Base-by-base conservation (phyloP, 2,329 filamentous ascomycete genomes). In the Colletotrichum melonis region DNA sequence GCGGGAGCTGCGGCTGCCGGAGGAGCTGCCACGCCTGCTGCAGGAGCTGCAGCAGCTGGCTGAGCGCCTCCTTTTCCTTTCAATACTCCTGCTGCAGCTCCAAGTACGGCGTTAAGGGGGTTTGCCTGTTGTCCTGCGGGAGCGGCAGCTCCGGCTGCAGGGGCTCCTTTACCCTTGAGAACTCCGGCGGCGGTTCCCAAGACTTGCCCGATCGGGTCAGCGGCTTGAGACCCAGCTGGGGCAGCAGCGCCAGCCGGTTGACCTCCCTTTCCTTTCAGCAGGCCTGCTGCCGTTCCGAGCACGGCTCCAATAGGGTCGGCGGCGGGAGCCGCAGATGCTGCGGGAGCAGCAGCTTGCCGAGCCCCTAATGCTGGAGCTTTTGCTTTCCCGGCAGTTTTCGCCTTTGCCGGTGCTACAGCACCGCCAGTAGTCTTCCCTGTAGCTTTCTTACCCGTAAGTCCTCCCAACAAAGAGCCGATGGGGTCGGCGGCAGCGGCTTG, bases 201-300 rank as follows among this genome's bases (percentile, higher is more conserved):
- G 6, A 72, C 69, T 9, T 66, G 28, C 7, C 42, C 55, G 7
- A 72, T 35, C 0, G 69, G 69, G 16, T 69, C 59, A 1, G 69
- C 66, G 7, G 69, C 69, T 69, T 72, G 66, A 4, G 58, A 58
- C 14, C 69, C 69, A 9, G 69, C 69, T 2, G 69, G 69, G 16
- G 69, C 69, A 6, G 69, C 65, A 4, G 69, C 69, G 35, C 66
- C 69, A 57, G 69, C 69, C 19, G 69, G 69, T n/a, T 72, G 69
- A 11, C 24, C 64, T 1, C 69, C 69, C 28, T 72, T 72, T 1
- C 69, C 69, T 38, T 72, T 72, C 2, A 72, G 49, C 4, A 72
- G 64, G 9, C 69, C 63, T 9, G 64, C 69, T 8, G 69, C 69
- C 5, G 64, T 63, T 26, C 69, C 69, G 3, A 72, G 69, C 8